phyloP scores from a whole-genome alignment of 257 asterid genomes.

The Cynanchum wilfordii region DNA sequence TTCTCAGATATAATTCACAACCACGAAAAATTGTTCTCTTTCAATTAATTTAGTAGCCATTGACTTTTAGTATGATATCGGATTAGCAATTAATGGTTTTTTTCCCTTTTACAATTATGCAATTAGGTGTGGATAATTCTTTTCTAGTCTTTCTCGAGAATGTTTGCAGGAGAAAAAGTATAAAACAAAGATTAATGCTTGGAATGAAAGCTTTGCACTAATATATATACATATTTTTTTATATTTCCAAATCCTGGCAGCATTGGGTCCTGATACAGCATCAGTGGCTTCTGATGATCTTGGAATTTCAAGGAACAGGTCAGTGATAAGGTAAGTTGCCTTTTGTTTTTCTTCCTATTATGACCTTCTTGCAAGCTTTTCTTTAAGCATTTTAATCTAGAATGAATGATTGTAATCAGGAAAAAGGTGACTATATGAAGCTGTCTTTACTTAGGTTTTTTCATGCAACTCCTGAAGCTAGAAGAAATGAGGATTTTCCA shows the following conservation, averaged over 20 bases:
- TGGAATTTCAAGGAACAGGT: conserved; percentile 22
- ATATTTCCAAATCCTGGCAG: conserved; percentile 35
- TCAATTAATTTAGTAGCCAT: background rate
- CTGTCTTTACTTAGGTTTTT: conserved; percentile 44
- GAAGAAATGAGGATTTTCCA: conserved; percentile 39
- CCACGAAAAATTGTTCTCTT: background rate
- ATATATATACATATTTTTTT: conserved; percentile 3
- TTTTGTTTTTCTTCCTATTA: background rate
- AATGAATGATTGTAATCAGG: background rate
- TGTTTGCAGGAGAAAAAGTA: background rate
- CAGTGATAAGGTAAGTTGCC: conserved; percentile 40
- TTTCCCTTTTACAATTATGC: background rate
- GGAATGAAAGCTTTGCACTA: background rate
- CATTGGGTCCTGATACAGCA: conserved; percentile 21
- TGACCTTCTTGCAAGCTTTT: background rate
- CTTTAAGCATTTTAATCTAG: background rate
- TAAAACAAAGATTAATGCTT: conserved; percentile 2
- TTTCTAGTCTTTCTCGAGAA: background rate
- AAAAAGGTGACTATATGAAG: background rate
- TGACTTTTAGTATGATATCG: background rate
- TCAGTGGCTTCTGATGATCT: conserved; percentile 23
- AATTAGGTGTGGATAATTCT: background rate
- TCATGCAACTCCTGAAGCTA: conserved; percentile 59
- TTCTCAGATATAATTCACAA: background rate
- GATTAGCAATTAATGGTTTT: background rate